These are phyloP conservation scores for Aphanomyces stellatus DNA, from an alignment of 352 stramenopile species.

Conservation along the genomic window DNA sequence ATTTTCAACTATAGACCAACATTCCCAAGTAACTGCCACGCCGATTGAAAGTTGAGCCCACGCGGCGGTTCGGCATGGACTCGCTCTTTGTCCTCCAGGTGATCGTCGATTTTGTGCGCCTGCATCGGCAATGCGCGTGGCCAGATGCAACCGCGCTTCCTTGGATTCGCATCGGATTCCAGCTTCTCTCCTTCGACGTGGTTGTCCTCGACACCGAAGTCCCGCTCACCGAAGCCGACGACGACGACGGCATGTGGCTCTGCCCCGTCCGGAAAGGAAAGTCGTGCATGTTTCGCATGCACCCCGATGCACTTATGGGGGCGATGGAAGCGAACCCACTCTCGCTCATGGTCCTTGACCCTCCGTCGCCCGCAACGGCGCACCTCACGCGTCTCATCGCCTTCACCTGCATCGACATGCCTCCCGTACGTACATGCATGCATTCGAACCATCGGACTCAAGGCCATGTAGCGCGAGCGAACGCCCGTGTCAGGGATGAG, in stretches of 20 bases:
- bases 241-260: not conserved
- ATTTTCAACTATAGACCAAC: not conserved
- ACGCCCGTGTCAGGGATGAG: no score
- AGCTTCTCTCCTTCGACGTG: slow-evolving; percentile 17
- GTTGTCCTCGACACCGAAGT: slow-evolving; percentile 7
- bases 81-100: slow-evolving; percentile 16
- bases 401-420: slow-evolving; percentile 17
- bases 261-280: slow-evolving; percentile 6
- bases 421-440: not conserved
- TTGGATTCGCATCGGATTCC: slow-evolving; percentile 5
- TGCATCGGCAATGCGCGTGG: not conserved
- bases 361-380: not conserved
- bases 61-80: not conserved
- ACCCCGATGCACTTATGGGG: not conserved
- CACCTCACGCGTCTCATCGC: slow-evolving; percentile 3
- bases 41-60: not conserved
- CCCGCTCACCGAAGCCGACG: not conserved
- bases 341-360: slow-evolving; percentile 11
- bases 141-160: not conserved
- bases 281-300: slow-evolving; percentile 21
- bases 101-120: slow-evolving; percentile 8
- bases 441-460: no score
- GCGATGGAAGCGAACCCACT: not conserved
- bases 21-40: not conserved
- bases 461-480: not conserved